A percentile compares a stretch with the other conserved stretches of the same genome.
phyloP scores from a whole-genome alignment of 2,329 filamentous ascomycete species.

The Aspergillus amoenus region DNA sequence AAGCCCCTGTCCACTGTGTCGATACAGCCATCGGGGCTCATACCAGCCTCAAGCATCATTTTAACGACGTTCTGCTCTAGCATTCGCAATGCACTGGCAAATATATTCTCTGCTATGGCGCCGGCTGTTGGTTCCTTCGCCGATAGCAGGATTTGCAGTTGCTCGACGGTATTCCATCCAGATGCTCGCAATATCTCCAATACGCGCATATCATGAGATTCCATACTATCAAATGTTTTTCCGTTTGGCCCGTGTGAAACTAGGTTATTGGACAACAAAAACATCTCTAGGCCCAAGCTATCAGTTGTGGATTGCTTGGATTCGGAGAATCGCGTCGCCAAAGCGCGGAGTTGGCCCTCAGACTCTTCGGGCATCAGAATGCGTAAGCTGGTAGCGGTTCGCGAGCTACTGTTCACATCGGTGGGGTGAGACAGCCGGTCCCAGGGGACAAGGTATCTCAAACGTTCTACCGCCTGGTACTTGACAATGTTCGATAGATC shows the following conservation, averaged over 20 bases:
- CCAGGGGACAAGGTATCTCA: constrained; percentile 17
- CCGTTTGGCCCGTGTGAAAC: not conserved
- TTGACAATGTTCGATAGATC: not conserved
- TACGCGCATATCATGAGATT: not conserved
- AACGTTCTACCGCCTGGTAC: constrained; percentile 4
- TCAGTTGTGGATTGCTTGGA: not conserved
- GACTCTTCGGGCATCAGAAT: constrained; percentile 20
- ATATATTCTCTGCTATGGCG: not conserved
- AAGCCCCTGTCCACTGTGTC: not conserved
- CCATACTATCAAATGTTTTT: not conserved
- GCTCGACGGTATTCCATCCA: not conserved
- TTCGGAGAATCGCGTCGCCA: not conserved
- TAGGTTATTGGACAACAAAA: constrained; percentile 19
- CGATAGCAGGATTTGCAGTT: not conserved
- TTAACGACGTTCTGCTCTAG: too few species aligned
- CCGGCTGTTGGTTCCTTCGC: constrained; percentile 17
- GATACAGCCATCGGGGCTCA: not conserved
- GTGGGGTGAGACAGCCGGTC: constrained; percentile 4
- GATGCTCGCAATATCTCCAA: constrained; percentile 1
- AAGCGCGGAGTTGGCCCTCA: not conserved
- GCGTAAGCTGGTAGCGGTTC: constrained; percentile 13
- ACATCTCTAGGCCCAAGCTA: constrained; percentile 4
- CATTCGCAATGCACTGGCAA: too few species aligned
- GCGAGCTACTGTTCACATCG: constrained; percentile 13
- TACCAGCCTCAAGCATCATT: not conserved